phyloP scores from a whole-genome alignment of 495 filamentous ascomycete species.

The Staphylotrichum tortipilum region DNA sequence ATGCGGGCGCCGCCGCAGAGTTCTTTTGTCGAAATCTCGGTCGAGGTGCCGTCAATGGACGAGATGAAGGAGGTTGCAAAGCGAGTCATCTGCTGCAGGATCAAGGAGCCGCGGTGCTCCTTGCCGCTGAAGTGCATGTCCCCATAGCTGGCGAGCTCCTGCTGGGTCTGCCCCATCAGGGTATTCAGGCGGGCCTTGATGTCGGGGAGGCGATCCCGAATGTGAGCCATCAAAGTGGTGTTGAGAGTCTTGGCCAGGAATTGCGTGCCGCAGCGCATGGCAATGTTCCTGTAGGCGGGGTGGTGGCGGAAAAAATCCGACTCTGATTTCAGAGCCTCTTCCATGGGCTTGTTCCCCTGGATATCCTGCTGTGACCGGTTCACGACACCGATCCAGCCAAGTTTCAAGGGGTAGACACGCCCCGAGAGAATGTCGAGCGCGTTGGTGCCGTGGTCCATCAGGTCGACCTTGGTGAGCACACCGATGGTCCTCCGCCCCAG shows the following conservation, averaged over 20 bases:
- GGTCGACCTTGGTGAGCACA: slow-evolving; percentile 91
- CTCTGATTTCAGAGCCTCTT: slow-evolving; percentile 84
- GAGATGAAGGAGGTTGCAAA: slow-evolving; percentile 98
- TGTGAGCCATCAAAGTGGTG: slow-evolving; percentile 89
- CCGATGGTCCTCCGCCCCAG: slow-evolving; percentile 93
- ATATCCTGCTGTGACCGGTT: slow-evolving; percentile 99
- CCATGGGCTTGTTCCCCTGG: slow-evolving; percentile 82
- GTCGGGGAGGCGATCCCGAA: slow-evolving; percentile 89
- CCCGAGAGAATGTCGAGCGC: slow-evolving; percentile 94
- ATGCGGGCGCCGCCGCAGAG: slow-evolving; percentile 94
- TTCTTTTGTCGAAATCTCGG: slow-evolving; percentile 97
- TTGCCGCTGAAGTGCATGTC: slow-evolving; percentile 98
- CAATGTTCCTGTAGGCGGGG: slow-evolving; percentile 94
- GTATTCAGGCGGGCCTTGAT: slow-evolving; percentile 98
- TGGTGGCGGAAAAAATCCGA: slow-evolving; percentile 94
- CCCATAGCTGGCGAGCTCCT: slow-evolving; percentile 95
- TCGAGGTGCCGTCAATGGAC: slow-evolving; percentile 95
- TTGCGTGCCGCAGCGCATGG: slow-evolving; percentile 86
- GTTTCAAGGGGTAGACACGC: slow-evolving; percentile 90
- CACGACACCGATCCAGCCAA: slow-evolving; percentile 97
- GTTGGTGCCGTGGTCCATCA: slow-evolving; percentile 99
- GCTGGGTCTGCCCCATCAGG: slow-evolving; percentile 97
- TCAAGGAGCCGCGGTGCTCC: slow-evolving; percentile 89
- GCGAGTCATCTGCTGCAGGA: slow-evolving; percentile 94
- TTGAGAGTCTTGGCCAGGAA: slow-evolving; percentile 94